Base-by-base conservation (phyloP, 192 early-diverging fungal species). In the Funneliformis geosporum region DNA sequence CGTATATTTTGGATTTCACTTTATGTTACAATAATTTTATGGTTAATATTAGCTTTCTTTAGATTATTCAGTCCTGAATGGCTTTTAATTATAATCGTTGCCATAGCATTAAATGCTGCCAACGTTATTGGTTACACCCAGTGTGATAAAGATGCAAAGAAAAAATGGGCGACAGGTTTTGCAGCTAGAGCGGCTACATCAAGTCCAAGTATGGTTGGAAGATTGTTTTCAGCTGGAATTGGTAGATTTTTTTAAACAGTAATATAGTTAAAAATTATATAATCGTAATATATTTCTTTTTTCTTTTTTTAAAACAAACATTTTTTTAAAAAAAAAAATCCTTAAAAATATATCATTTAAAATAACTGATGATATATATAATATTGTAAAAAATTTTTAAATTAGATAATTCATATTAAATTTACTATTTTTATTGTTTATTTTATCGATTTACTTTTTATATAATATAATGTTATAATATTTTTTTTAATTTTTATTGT, bases 101-200 rank as follows among this genome's bases (percentile, higher is more conserved):
- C 95, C 0, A 83, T 99, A 43, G 73, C 91, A 5, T 85, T 99
- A 82, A 96, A 94, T 83, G 83, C 91, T 61, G 95, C 98, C 33
- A 99, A 99, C 81, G 92, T 98, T 59, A 85, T 96, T 76, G 98
- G 97, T 14, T 99, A 98, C 80, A 95, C 95, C 39, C 91, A 95
- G 62, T 99, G 97, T 80, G 95, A 99, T 81, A 96, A 96, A 89
- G 96, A 95, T 82, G 93, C 93, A 39, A 93, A 94, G 82, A 82
- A 85, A 80, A 90, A 90, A 73, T 94, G 92, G 92, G 89, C 89
- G 7, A 88, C 86, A 16, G 89, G 89, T 79, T 85, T 93, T 66
- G 86, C 94, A 6, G 28, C 77, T 40, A 65, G 67, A 40, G 76
- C 76, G 8, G 76, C 76, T 18, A 28, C 64, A 10, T 5, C 28